Conservation (phyloP, 2,329 filamentous ascomycete species). For the Exophiala aquamarina region DNA sequence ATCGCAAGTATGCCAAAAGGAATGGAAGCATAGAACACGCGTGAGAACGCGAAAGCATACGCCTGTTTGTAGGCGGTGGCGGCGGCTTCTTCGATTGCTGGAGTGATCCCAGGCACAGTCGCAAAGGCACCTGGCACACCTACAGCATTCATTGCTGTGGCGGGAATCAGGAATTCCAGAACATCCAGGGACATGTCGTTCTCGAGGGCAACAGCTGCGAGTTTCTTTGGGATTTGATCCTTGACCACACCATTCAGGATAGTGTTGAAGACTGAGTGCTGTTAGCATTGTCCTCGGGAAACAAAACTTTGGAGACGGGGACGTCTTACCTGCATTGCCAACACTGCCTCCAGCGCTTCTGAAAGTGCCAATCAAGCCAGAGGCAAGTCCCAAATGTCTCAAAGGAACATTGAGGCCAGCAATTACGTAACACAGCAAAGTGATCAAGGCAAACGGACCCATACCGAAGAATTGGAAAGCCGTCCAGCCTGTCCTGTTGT, state of each 20-base stretch:
- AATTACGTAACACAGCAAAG: slow-evolving; percentile 11
- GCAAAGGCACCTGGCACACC: slow-evolving; percentile 26
- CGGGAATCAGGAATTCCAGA: slow-evolving; percentile 36
- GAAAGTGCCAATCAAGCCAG: slow-evolving; percentile 20
- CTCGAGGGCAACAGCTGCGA: slow-evolving; percentile 32
- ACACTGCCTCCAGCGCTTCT: slow-evolving; percentile 24
- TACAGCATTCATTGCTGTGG: slow-evolving; percentile 33
- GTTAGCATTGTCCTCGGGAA: too few species aligned
- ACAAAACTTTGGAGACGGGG: too few species aligned
- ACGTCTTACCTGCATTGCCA: slow-evolving; percentile 19
- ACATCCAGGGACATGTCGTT: slow-evolving; percentile 39
- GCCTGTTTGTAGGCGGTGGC: slow-evolving; percentile 38
- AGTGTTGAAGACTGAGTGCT: slow-evolving; percentile 24
- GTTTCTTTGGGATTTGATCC: background rate
- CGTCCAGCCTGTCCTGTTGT: slow-evolving; percentile 21
- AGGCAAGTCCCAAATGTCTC: slow-evolving; percentile 17
- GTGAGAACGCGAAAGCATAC: slow-evolving; percentile 46
- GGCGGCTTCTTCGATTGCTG: slow-evolving; percentile 36
- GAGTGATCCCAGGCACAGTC: slow-evolving; percentile 37
- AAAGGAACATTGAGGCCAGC: slow-evolving; percentile 15
- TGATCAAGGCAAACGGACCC: slow-evolving; percentile 14
- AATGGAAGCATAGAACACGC: slow-evolving; percentile 38
- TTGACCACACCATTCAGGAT: slow-evolving; percentile 24
- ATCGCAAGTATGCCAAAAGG: slow-evolving; percentile 25
- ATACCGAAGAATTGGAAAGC: slow-evolving; percentile 26